Percentiles rank a stretch among this genome's conserved stretches.
Conservation (phyloP, 495 filamentous ascomycete genomes). For the Penicillium lividum region DNA sequence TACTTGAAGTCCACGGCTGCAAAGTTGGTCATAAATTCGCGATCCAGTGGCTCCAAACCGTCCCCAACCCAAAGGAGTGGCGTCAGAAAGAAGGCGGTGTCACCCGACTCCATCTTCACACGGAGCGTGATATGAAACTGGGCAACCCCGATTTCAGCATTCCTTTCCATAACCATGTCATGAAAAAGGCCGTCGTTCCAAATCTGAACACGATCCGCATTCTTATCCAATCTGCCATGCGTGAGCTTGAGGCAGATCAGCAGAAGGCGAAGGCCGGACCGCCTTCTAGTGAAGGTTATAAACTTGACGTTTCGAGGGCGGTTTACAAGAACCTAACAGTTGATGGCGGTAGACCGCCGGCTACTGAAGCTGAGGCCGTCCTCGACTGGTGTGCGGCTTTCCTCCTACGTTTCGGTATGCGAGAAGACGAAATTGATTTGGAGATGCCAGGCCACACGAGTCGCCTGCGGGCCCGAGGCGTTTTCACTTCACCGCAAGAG, state of each 20-base stretch:
- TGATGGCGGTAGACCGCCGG: constrained; percentile 13
- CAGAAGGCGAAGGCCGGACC: neutral
- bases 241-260: constrained; percentile 25
- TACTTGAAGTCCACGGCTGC: constrained; percentile 50
- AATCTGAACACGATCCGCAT: constrained; percentile 45
- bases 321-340: neutral
- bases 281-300: constrained; percentile 2
- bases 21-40: constrained; percentile 41
- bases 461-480: constrained; percentile 18
- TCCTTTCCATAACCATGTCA: constrained; percentile 27
- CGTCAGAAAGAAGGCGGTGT: constrained; percentile 37
- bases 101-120: constrained; percentile 24
- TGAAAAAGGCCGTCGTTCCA: constrained; percentile 33
- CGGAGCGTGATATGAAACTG: constrained; percentile 23
- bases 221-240: constrained; percentile 38
- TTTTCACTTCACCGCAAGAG: constrained; percentile 6
- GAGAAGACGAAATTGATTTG: constrained; percentile 33
- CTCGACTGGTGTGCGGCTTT: constrained; percentile 41
- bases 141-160: constrained; percentile 35
- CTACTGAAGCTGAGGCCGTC: constrained; percentile 19
- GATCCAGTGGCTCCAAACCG: constrained; percentile 43
- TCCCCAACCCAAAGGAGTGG: constrained; percentile 16
- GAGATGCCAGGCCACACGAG: constrained; percentile 37
- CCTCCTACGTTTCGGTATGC: constrained; percentile 35
- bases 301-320: neutral